Evolutionary conservation across 352 stramenopile genomes (phyloP), one percentile per base, ranked within the genome.

Genomic region (Phytophthora uliginosa): DNA sequence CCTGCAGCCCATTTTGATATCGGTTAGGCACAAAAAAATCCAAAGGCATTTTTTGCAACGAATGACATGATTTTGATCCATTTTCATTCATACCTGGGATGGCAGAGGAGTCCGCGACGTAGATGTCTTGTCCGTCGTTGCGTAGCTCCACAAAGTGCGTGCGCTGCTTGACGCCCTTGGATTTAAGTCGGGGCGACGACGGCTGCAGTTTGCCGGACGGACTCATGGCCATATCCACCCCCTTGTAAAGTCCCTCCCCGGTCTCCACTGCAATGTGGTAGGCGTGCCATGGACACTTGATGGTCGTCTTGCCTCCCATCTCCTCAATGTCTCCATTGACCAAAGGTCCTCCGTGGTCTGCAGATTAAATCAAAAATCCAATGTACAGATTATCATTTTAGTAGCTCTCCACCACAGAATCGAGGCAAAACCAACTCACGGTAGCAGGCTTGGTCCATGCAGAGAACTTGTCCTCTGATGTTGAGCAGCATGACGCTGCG

Each of bases 381-480:
- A 50, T 50, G 24, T 36, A 59, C 26, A 73, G 22, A 36, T 18
- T 66, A 10, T 50, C 0, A 38, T 22, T 38, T 57, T 54, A 36
- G 10, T 40, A 55, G 1, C 28, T n/a, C 22, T 26, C 57, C 56
- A 76, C 61, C 56, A 78, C 62, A 75, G 57, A 73, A 70, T 42
- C 10, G 36, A 42, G 2, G 28, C 28, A 31, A 31, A 31, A 31
- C 15, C 6, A 45, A 63, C 86, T 45, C 66, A 95, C 88, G 90
- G 71, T 96, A 96, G 67, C 90, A 96, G 12, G 90, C 88, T 64
- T 95, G 88, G 73, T 96, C 90, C 76, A 96, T 93, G 81, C 90
- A 96, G 63, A 86, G 93, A 63, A 96, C 68, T 63, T 90, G 63
- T 45, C 83, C 85, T 20, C 74, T 63, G 36, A 94, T 34, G 51